These are phyloP conservation scores for Triglochin maritima DNA, from an alignment of 106 monocot species.

Conservation along the genomic window DNA sequence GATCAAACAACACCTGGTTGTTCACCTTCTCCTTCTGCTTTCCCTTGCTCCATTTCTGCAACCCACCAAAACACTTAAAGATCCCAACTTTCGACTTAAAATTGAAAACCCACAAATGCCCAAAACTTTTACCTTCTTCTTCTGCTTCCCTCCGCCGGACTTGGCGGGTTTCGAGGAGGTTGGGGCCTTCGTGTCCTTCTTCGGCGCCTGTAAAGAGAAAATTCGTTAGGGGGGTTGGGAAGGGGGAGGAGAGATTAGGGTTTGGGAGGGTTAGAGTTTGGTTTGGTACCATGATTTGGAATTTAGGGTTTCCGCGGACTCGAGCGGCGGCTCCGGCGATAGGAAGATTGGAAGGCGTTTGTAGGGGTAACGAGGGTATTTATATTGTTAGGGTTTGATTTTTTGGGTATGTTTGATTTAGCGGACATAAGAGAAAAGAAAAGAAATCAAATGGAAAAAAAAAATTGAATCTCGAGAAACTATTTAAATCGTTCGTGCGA, in stretches of 20 bases:
- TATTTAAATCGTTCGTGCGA: too few relatives aligned
- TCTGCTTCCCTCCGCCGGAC: constrained; percentile 18
- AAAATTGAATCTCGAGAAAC: too few relatives aligned
- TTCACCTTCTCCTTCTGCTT: constrained; percentile 40
- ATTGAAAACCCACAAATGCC: not conserved
- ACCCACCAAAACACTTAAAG: not conserved
- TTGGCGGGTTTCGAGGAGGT: constrained; percentile 18
- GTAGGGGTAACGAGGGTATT: too few relatives aligned
- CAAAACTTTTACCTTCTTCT: constrained; percentile 9
- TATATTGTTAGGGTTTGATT: too few relatives aligned
- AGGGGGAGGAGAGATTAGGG: not conserved
- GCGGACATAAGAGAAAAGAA: too few relatives aligned
- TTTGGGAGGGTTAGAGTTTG: too few relatives aligned
- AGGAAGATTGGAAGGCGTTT: too few relatives aligned
- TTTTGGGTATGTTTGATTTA: too few relatives aligned
- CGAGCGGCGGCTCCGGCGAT: too few relatives aligned
- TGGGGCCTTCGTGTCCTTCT: constrained; percentile 13
- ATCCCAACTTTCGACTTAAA: not conserved
- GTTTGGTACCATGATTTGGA: too few relatives aligned
- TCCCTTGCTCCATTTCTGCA: constrained; percentile 37
- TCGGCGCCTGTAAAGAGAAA: constrained; percentile 6
- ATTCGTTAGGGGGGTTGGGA: not conserved
- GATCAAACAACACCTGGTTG: constrained; percentile 25
- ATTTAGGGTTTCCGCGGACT: too few relatives aligned
- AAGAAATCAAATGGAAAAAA: too few relatives aligned